Evolutionary conservation across 768 basidiomycete genomes (phyloP).

Genomic region (Paxillus involutus): DNA sequence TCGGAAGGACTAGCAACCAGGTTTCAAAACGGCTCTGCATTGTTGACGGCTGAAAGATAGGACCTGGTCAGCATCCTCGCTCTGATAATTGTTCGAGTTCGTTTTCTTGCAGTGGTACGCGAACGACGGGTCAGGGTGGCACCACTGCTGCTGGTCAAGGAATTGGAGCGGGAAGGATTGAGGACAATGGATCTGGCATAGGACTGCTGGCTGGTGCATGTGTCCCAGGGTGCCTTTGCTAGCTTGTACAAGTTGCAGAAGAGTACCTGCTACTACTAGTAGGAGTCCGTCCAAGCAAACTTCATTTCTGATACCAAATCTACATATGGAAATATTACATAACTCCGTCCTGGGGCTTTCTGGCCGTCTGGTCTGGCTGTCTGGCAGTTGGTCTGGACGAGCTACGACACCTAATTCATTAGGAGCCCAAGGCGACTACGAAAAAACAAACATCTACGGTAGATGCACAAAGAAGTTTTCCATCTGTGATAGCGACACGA

Average conservation of each 20-base stretch:
- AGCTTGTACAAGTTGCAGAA: conserved; percentile 3
- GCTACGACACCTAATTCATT: too few species aligned
- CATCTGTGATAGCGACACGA: too few species aligned
- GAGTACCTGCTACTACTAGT: not conserved
- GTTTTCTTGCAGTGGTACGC: conserved; percentile 48
- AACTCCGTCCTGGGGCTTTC: too few species aligned
- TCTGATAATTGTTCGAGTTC: conserved; percentile 51
- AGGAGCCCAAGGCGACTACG: too few species aligned
- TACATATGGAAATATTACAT: conserved; percentile 27
- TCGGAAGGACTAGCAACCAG: conserved; percentile 8
- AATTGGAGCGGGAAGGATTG: conserved; percentile 33
- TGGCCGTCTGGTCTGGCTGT: too few species aligned
- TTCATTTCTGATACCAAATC: too few species aligned
- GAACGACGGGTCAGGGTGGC: conserved; percentile 53
- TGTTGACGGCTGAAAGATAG: conserved; percentile 28
- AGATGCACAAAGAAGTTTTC: too few species aligned
- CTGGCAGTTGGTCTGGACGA: too few species aligned
- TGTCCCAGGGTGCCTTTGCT: conserved; percentile 16
- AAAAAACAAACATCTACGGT: too few species aligned
- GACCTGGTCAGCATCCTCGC: conserved; percentile 20
- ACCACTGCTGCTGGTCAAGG: conserved; percentile 41
- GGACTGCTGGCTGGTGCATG: conserved; percentile 19
- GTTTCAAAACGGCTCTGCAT: not conserved
- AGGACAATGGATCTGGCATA: conserved; percentile 32
- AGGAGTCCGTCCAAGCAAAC: conserved; percentile 11